phyloP scores from a whole-genome alignment of 495 filamentous ascomycete species.

The Pyrenula aspistea region DNA sequence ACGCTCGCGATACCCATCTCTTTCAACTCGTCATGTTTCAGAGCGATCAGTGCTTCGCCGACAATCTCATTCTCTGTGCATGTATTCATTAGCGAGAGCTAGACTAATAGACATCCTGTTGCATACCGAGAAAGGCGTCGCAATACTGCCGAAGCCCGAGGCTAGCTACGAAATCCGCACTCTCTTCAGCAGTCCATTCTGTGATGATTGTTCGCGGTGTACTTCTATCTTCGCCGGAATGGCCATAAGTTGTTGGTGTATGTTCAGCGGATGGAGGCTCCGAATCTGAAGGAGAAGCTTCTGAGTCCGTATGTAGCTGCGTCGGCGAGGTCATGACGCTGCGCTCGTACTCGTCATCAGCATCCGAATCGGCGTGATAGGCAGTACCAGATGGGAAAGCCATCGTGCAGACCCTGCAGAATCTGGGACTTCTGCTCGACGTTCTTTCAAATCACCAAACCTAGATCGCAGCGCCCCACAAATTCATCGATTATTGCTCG shows the following conservation, averaged over 20 bases:
- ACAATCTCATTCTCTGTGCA: constrained; percentile 78
- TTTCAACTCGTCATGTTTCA: constrained; percentile 87
- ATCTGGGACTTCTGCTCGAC: not conserved
- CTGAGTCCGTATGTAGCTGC: constrained; percentile 59
- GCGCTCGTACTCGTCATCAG: constrained; percentile 89
- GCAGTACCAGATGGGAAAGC: constrained; percentile 14
- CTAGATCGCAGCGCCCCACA: not conserved
- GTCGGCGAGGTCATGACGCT: constrained; percentile 65
- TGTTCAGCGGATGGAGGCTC: constrained; percentile 72
- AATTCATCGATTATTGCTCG: not conserved
- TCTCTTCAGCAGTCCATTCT: constrained; percentile 82
- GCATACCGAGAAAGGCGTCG: constrained; percentile 65
- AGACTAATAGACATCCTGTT: not conserved
- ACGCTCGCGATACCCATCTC: constrained; percentile 88
- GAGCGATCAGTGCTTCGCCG: constrained; percentile 77
- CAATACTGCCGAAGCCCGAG: constrained; percentile 78
- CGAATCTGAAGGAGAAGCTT: constrained; percentile 69
- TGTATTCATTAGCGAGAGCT: not conserved
- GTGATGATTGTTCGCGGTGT: constrained; percentile 70
- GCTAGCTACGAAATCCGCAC: constrained; percentile 69
- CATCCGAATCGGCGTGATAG: constrained; percentile 76
- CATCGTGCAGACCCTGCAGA: not conserved
- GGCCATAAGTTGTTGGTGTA: constrained; percentile 76
- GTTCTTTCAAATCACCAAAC: not conserved
- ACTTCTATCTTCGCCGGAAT: constrained; percentile 50